phyloP scores from a whole-genome alignment of 1,284 basidiomycete genomes.

The Thecaphora frezii region DNA sequence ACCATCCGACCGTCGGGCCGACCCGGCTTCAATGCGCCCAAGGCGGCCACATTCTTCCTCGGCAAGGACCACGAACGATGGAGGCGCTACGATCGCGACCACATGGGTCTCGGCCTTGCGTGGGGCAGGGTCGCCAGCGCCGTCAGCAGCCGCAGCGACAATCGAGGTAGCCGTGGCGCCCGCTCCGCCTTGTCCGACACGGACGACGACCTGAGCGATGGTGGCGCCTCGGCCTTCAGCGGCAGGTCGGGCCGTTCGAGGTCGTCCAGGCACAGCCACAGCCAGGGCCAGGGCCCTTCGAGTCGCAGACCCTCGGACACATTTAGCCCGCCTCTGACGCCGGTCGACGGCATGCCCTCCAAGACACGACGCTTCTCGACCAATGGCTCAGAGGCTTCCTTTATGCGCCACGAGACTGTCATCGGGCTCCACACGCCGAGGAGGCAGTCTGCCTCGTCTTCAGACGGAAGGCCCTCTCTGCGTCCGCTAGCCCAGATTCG shows the following conservation, averaged over 20 bases:
- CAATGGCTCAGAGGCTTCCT: conserved; percentile 46
- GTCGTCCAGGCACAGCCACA: conserved; percentile 20
- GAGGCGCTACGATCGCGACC: conserved; percentile 41
- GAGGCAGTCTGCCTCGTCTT: conserved; percentile 20
- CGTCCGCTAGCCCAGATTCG: conserved; percentile 41
- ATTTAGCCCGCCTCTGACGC: conserved; percentile 24
- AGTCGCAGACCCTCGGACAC: conserved; percentile 20
- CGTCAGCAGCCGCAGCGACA: conserved; percentile 24
- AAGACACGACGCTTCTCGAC: conserved; percentile 28
- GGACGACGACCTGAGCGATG: conserved; percentile 29
- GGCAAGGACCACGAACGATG: conserved; percentile 57
- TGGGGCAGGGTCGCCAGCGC: conserved; percentile 35
- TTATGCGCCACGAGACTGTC: conserved; percentile 47
- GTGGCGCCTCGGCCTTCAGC: conserved; percentile 13
- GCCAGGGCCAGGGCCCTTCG: too few relatives aligned
- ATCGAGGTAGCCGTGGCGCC: conserved; percentile 19
- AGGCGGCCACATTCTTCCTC: conserved; percentile 49
- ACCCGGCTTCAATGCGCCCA: conserved; percentile 31
- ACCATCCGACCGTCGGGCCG: conserved; percentile 33
- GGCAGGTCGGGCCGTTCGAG: conserved; percentile 21
- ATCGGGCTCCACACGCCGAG: conserved; percentile 51
- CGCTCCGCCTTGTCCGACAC: conserved; percentile 25
- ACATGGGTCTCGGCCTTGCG: conserved; percentile 24
- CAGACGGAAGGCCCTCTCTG: conserved; percentile 14
- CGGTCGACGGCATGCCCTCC: conserved; percentile 9